Conservation (phyloP, 345 rosid species). For the Melaleuca quinquenervia region DNA sequence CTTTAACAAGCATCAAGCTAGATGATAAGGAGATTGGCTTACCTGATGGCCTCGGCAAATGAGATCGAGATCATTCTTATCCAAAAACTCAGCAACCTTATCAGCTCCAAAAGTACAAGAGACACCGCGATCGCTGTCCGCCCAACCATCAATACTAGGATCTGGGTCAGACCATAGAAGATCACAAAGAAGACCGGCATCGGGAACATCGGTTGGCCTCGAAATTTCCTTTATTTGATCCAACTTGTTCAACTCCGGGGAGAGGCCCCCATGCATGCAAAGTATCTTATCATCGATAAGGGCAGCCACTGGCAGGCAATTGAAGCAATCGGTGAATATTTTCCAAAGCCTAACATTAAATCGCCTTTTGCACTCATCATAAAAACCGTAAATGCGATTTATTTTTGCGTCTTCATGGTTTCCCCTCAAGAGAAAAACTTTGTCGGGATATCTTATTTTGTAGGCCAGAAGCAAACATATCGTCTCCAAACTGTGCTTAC, state of each 20-base stretch:
- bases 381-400: slow-evolving; percentile 90
- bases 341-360: slow-evolving; percentile 96
- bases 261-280: slow-evolving; percentile 98
- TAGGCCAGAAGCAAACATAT: slow-evolving; percentile 93
- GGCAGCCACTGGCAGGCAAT: slow-evolving; percentile 88
- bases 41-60: slow-evolving; percentile 99
- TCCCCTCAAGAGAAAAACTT: slow-evolving; percentile 70
- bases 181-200: slow-evolving; percentile 86
- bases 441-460: slow-evolving; percentile 76
- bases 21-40: slow-evolving; percentile 1
- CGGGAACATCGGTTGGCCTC: slow-evolving; percentile 92
- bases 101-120: slow-evolving; percentile 92
- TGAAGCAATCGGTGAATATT: slow-evolving; percentile 87
- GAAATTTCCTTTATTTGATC: slow-evolving; percentile 66
- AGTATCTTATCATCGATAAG: slow-evolving; percentile 81
- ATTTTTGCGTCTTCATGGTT: slow-evolving; percentile 99
- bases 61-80: slow-evolving; percentile 89
- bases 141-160: slow-evolving; percentile 61
- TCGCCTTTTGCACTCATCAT: slow-evolving; percentile 96
- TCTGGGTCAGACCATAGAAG: slow-evolving; percentile 98
- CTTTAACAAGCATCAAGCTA: background rate
- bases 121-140: slow-evolving; percentile 82
- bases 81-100: slow-evolving; percentile 69
- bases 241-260: slow-evolving; percentile 65
- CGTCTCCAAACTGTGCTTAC: slow-evolving; percentile 96